Conservation (phyloP, 805 yeast genomes). For the Vanderwaltozyma tropicalis region DNA sequence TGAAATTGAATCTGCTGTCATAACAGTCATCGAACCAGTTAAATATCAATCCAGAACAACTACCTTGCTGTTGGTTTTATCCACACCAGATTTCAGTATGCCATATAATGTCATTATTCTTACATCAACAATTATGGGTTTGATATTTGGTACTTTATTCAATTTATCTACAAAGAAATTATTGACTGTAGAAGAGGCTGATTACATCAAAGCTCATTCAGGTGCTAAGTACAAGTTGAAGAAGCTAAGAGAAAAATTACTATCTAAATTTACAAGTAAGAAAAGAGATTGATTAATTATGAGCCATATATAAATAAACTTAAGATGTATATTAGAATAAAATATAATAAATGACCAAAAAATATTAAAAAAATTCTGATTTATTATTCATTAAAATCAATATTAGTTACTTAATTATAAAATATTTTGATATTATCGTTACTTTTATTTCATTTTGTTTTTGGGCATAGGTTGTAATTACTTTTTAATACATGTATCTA, state of each 20-base stretch:
- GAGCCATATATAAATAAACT: background rate
- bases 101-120: constrained; percentile 94
- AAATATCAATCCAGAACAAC: constrained; percentile 62
- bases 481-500: constrained; percentile 34
- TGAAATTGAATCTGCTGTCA: constrained; percentile 83
- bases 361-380: too few species aligned
- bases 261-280: constrained; percentile 1
- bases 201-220: constrained; percentile 15
- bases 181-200: constrained; percentile 65
- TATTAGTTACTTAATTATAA: too few species aligned
- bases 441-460: too few species aligned
- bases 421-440: too few species aligned
- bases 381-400: too few species aligned
- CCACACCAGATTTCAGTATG: constrained; percentile 98
- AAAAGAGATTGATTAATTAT: background rate
- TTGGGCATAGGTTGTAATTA: background rate
- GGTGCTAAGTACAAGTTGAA: constrained; percentile 17
- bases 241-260: constrained; percentile 1
- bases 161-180: constrained; percentile 66
- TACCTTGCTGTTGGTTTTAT: constrained; percentile 73
- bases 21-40: constrained; percentile 40
- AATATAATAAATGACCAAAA: too few species aligned
- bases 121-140: constrained; percentile 86
- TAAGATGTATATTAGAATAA: too few species aligned
- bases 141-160: constrained; percentile 79